Conservation (phyloP, 441 rosid genomes). For the Gossypium aridum region DNA sequence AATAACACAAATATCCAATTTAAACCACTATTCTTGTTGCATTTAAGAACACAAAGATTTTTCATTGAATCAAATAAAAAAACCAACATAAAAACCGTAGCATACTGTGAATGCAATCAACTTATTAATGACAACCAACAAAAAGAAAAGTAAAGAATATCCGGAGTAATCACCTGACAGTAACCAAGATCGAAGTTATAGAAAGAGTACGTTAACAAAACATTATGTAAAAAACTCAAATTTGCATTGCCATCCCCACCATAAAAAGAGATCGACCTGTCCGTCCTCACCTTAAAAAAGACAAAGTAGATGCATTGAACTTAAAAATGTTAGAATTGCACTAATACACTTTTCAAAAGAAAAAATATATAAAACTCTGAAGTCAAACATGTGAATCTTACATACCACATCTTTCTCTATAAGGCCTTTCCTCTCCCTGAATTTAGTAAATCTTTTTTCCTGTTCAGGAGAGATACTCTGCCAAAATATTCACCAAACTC, state of each 20-base stretch:
- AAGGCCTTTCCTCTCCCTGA: constrained; percentile 90
- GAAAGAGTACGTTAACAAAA: constrained; percentile 86
- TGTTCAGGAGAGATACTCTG: constrained; percentile 88
- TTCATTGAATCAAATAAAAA: neutral
- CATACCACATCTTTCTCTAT: constrained; percentile 96
- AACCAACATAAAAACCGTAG: neutral
- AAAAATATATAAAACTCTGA: constrained; percentile 7
- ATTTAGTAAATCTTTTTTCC: constrained; percentile 88
- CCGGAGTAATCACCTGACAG: constrained; percentile 68
- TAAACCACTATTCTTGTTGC: neutral
- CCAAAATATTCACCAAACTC: constrained; percentile 16
- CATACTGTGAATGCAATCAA: neutral
- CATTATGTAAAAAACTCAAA: constrained; percentile 69
- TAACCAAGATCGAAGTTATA: constrained; percentile 98
- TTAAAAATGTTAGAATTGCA: constrained; percentile 2
- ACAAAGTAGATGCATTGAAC: constrained; percentile 1
- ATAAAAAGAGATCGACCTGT: constrained; percentile 68
- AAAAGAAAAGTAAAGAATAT: neutral
- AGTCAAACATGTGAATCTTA: constrained; percentile 14
- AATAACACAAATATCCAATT: neutral
- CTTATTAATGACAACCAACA: neutral
- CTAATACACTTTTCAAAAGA: neutral
- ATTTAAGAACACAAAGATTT: neutral
- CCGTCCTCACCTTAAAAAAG: constrained; percentile 84
- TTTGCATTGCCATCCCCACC: constrained; percentile 94